Base-by-base conservation (phyloP, 768 basidiomycete genomes). In the Coprinopsis sp. region DNA sequence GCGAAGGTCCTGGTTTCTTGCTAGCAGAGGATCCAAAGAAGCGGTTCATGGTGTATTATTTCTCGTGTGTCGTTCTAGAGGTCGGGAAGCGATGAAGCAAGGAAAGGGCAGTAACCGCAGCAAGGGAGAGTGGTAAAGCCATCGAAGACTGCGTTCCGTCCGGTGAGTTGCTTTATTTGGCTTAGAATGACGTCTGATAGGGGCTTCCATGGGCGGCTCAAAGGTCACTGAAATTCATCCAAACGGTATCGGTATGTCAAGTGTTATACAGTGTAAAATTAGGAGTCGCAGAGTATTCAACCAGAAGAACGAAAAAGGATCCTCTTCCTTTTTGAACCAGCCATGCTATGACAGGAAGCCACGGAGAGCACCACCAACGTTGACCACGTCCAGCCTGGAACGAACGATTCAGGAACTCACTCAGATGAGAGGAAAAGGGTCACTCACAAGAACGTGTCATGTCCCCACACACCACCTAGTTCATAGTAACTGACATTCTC, bases 391-490 rank as follows among this genome's bases (percentile, higher is more conserved):
- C 54, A 96, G 70, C 60, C 84, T 87, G 49, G 24, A 42, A 24
- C 48, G 34, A 33, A 33, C 47, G 21, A 36, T 37, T 37, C 30
- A 37, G 29, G 47, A 16, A 14, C 27, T 7, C 13, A 22, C 12
- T 11, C 13, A 37, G 18, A 37, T 24, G n/a, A 28, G 34, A n/a
- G 28, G 50, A 30, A 41, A 29, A 50, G 42, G 6, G 13, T 18
- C 2, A 78, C 85, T 76, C 58, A 87, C 82, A 98, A 70, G 70
- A 97, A 97, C 18, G 93, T 97, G 66, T 99, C 95, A 59, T 99
- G 95, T 1, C 96, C 96, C 94, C 93, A 98, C n/a, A 98, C 94
- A 7, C 95, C 94, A 22, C 95, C 95, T 2, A 98, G 77, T 66
- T 98, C 96, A 62, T 95, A 99, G 65, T 97, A 98, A 50, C 89